Conservation (phyloP, 164 flowering plant species). For the Chimonanthus praecox region DNA sequence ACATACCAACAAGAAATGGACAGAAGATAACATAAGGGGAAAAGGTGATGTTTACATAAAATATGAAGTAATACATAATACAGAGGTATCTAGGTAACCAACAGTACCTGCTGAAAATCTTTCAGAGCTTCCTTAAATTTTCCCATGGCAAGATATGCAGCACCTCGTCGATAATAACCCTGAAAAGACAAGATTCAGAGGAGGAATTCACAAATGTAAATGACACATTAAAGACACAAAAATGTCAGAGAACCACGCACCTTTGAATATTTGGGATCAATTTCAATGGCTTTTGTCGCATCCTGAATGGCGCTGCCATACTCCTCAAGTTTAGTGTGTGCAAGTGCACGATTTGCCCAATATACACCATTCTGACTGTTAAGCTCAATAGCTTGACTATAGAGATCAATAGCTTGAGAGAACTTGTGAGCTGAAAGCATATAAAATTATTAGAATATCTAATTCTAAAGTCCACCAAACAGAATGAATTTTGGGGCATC, state of each 20-base stretch:
- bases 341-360: slow-evolving; percentile 95
- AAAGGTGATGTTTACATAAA: background rate
- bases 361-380: slow-evolving; percentile 75
- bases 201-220: slow-evolving; percentile 1
- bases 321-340: slow-evolving; percentile 91
- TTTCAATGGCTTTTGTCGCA: slow-evolving; percentile 86
- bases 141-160: slow-evolving; percentile 96
- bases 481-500: no score
- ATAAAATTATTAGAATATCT: background rate
- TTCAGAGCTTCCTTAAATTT: slow-evolving; percentile 96
- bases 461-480: no score
- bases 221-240: background rate
- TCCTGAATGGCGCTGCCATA: slow-evolving; percentile 96
- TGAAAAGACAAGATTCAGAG: slow-evolving; percentile 29
- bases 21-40: background rate
- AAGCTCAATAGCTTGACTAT: slow-evolving; percentile 51
- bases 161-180: slow-evolving; percentile 98
- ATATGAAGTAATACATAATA: background rate
- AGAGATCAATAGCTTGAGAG: slow-evolving; percentile 77
- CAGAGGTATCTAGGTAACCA: background rate
- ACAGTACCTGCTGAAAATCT: slow-evolving; percentile 87
- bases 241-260: slow-evolving; percentile 26
- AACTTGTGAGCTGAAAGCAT: slow-evolving; percentile 61
- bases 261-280: slow-evolving; percentile 91
- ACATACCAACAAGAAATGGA: background rate